A percentile compares a stretch with the other conserved stretches of the same genome.
Evolutionary conservation across 441 rosid species (phyloP).

Genomic region (Arabidopsis lyrata): DNA sequence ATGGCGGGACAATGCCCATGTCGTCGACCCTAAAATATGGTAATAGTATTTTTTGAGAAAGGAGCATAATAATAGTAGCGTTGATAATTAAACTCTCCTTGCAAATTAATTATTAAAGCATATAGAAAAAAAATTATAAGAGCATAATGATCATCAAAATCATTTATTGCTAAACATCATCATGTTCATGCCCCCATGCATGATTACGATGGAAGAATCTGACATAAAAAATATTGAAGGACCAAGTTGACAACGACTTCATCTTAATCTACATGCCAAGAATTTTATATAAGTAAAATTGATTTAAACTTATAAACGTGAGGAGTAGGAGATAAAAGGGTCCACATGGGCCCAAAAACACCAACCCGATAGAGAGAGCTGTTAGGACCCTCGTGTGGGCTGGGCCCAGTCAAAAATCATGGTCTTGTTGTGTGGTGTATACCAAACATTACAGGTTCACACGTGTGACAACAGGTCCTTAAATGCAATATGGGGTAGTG

Average conservation of each 20-base stretch:
- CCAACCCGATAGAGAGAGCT: slow-evolving; percentile 26
- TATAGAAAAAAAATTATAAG: not conserved
- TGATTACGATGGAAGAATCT: slow-evolving; percentile 39
- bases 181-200: slow-evolving; percentile 22
- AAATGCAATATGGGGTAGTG: slow-evolving; percentile 19
- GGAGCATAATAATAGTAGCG: slow-evolving; percentile 25
- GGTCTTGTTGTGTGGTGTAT: not conserved
- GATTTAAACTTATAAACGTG: not conserved
- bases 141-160: slow-evolving; percentile 30
- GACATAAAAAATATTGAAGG: not conserved
- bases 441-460: not conserved
- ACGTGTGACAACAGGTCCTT: slow-evolving; percentile 30
- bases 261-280: slow-evolving; percentile 23
- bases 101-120: slow-evolving; percentile 23
- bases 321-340: slow-evolving; percentile 34
- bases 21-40: slow-evolving; percentile 24
- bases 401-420: slow-evolving; percentile 31
- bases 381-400: slow-evolving; percentile 43
- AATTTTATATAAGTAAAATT: not conserved
- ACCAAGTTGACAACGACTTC: slow-evolving; percentile 36
- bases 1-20: slow-evolving; percentile 33
- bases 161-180: slow-evolving; percentile 34
- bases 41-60: slow-evolving; percentile 6
- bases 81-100: not conserved
- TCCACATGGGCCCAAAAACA: slow-evolving; percentile 35